Evolutionary conservation across 495 filamentous ascomycete genomes (phyloP).

Genomic region (Parachaetomium inaequale): DNA sequence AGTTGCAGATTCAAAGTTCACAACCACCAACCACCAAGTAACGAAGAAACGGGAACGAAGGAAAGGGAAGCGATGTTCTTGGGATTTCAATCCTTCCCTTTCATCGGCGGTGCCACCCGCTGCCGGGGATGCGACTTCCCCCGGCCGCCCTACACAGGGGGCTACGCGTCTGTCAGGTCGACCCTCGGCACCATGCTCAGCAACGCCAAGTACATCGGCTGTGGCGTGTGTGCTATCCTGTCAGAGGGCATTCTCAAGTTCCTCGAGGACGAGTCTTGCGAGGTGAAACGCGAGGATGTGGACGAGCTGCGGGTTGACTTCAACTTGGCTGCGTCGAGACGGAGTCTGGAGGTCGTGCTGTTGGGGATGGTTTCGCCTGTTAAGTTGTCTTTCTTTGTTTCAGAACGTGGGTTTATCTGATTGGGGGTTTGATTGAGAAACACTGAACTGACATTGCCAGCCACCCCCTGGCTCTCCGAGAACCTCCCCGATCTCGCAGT

Average conservation of each 20-base stretch:
- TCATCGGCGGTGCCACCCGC: neutral
- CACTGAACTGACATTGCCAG: neutral
- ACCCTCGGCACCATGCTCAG: constrained; percentile 5
- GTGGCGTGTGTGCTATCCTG: neutral
- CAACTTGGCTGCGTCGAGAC: constrained; percentile 3
- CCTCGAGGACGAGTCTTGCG: neutral
- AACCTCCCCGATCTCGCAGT: neutral
- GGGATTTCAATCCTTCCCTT: neutral
- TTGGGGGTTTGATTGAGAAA: too few species aligned
- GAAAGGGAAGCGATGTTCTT: neutral
- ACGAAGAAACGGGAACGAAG: neutral
- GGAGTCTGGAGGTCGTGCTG: constrained; percentile 5
- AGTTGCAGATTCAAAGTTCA: neutral
- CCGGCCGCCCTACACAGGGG: neutral
- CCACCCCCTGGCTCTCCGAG: neutral
- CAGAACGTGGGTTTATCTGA: constrained; percentile 1
- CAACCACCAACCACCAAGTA: neutral
- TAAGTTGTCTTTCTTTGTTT: constrained; percentile 11
- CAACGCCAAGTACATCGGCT: neutral
- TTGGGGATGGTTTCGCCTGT: neutral
- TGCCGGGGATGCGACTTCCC: constrained; percentile 10
- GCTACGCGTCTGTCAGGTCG: neutral
- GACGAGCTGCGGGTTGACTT: constrained; percentile 8
- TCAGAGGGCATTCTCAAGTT: constrained; percentile 7
- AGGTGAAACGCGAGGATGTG: neutral